These are phyloP conservation scores for Syzygium oleosum DNA, from an alignment of 345 rosid genomes.

Conservation along the genomic window DNA sequence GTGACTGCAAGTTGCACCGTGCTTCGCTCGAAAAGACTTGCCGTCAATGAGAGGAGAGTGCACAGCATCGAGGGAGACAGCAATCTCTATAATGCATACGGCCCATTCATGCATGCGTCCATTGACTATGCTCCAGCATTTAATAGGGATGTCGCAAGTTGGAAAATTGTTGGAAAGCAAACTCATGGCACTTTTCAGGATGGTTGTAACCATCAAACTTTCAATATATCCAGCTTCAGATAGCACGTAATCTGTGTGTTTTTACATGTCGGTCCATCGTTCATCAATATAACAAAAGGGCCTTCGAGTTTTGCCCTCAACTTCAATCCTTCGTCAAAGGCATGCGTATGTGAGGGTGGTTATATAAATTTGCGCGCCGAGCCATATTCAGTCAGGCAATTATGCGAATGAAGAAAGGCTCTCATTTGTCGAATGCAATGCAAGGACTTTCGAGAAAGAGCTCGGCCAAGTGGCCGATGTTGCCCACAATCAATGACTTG, in stretches of 20 bases:
- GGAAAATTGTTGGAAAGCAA: background rate
- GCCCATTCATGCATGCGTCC: background rate
- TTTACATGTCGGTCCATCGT: background rate
- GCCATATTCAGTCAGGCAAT: background rate
- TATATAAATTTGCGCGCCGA: background rate
- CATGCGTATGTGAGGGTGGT: background rate
- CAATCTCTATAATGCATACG: background rate
- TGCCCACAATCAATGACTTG: background rate
- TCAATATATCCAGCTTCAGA: background rate
- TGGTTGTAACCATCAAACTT: fast-evolving
- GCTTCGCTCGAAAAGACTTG: background rate
- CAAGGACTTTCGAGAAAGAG: background rate
- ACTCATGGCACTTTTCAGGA: background rate
- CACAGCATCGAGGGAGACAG: background rate
- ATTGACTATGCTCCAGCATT: background rate
- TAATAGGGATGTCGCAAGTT: background rate
- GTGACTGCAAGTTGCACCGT: too few relatives aligned
- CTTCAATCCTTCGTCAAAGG: background rate
- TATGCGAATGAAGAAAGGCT: background rate
- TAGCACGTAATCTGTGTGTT: background rate
- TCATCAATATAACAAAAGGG: background rate
- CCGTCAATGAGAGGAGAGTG: background rate
- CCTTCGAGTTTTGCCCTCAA: background rate
- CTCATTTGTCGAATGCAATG: background rate
- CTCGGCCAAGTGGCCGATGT: background rate